Evolutionary conservation across 768 basidiomycete genomes (phyloP), one percentile per base, ranked within the genome.

Genomic region (Nidularia sp.): DNA sequence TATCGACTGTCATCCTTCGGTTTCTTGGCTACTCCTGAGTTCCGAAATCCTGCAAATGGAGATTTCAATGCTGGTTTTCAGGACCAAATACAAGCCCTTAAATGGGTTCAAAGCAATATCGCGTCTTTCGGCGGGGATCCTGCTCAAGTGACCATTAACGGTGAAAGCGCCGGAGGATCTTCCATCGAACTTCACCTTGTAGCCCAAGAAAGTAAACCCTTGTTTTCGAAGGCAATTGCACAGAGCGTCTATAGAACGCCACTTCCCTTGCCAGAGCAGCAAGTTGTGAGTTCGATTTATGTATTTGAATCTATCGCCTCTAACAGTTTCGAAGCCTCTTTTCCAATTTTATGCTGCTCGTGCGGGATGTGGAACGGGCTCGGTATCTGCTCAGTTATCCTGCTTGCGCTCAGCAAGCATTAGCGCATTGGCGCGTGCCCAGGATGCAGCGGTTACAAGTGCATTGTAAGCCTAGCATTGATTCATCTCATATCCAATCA

Each of bases 31-130:
- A 60, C 68, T 6, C 79, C 84, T 1, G 78, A 74, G 18, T 73
- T 84, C 50, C 49, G 57, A 1, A 63, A 76, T 49, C 33, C 68
- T 7, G 50, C 54, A 0, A 58, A 70, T 25, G 18, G 18, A 18
- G 18, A 18, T 18, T 18, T 18, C 18, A 18, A 18, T 18, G 77
- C 67, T 5, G 81, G 80, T 3, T 77, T 82, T 65, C 60, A 66
- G 15, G 86, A 86, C 63, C 83, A 88, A 60, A 78, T 83, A 1
- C 68, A 78, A 49, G 84, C 82, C 4, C 62, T 90, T 18, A 64
- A 74, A 60, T 90, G 86, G 86, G 77, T 87, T 0, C 75, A 85
- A 51, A 62, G 74, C 42, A 72, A 88, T 59, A 84, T 88, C 52
- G 64, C 58, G 29, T 70, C 74, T 12, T 90, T 88, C 57, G 86